Conservation (phyloP, 306 rosid genomes). For the Begonia fuchsioides region DNA sequence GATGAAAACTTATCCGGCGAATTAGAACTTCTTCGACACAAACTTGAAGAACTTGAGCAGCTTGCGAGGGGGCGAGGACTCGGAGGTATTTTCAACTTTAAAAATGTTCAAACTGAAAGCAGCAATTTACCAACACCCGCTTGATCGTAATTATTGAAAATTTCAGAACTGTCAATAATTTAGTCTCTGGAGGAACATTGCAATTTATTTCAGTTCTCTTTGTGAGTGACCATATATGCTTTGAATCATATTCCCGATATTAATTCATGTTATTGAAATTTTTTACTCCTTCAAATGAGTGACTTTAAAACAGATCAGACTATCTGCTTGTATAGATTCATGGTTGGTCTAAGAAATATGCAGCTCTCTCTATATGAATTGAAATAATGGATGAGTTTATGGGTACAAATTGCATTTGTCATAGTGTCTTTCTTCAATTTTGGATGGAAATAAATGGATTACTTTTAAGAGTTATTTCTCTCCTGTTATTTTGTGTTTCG, state of each 20-base stretch:
- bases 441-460: not conserved
- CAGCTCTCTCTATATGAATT: too few species aligned
- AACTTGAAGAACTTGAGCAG: slow-evolving; percentile 61
- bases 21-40: slow-evolving; percentile 39
- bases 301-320: too few species aligned
- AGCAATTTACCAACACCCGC: slow-evolving; percentile 39
- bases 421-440: too few species aligned
- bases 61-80: slow-evolving; percentile 64
- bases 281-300: too few species aligned
- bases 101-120: slow-evolving; percentile 20
- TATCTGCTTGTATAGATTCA: too few species aligned
- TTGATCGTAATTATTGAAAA: slow-evolving; percentile 23
- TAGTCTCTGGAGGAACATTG: not conserved
- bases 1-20: slow-evolving; percentile 46
- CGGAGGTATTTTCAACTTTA: slow-evolving; percentile 45
- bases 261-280: too few species aligned
- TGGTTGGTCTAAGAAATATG: too few species aligned
- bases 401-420: not conserved
- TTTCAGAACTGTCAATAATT: slow-evolving; percentile 2
- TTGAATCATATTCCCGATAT: too few species aligned
- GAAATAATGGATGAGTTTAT: not conserved
- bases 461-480: too few species aligned
- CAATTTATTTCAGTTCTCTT: not conserved
- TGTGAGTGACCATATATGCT: too few species aligned
- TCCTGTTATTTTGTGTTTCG: too few species aligned